A percentile compares a stretch with the other conserved stretches of the same genome.
Conservation (phyloP, 192 early-diverging fungal species). For the Entophlyctis luteolus region DNA sequence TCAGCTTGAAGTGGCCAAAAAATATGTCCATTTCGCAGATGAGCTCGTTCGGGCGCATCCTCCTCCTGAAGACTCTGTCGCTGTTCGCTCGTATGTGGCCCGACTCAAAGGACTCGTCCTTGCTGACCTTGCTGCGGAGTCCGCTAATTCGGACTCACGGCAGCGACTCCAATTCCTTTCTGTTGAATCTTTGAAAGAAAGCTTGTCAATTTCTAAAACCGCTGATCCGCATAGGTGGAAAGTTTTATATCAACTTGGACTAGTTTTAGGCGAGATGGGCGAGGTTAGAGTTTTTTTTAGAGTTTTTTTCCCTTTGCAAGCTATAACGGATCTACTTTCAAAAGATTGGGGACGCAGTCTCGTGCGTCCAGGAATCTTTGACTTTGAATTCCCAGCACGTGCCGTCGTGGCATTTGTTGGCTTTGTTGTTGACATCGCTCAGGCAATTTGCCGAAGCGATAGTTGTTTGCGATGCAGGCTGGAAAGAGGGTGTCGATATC, state of each 20-base stretch:
- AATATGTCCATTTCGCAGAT: constrained; percentile 43
- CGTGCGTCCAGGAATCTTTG: constrained; percentile 34
- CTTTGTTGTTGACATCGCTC: constrained; percentile 38
- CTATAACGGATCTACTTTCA: neutral
- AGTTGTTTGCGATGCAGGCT: constrained; percentile 41
- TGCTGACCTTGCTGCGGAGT: constrained; percentile 46
- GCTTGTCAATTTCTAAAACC: neutral
- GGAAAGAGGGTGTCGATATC: constrained; percentile 35
- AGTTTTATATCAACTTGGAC: constrained; percentile 41
- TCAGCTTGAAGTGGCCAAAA: constrained; percentile 33
- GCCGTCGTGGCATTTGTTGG: constrained; percentile 48
- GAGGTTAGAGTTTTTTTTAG: constrained; percentile 35
- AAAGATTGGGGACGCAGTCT: constrained; percentile 42
- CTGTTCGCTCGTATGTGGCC: neutral
- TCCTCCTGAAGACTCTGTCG: constrained; percentile 1
- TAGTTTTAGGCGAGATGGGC: constrained; percentile 46
- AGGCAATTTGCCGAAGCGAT: constrained; percentile 39
- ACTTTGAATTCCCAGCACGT: constrained; percentile 25
- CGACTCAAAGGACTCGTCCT: constrained; percentile 38
- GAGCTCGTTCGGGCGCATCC: constrained; percentile 35
- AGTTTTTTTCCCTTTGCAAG: neutral
- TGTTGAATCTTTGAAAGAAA: neutral
- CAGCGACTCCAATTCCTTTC: constrained; percentile 31
- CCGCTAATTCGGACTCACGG: constrained; percentile 22
- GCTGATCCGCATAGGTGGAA: constrained; percentile 13